Percentiles rank a stretch among this genome's conserved stretches.
These are phyloP conservation scores for Metarhizium anisopliae DNA, from an alignment of 2,329 filamentous ascomycete genomes.

Conservation along the genomic window DNA sequence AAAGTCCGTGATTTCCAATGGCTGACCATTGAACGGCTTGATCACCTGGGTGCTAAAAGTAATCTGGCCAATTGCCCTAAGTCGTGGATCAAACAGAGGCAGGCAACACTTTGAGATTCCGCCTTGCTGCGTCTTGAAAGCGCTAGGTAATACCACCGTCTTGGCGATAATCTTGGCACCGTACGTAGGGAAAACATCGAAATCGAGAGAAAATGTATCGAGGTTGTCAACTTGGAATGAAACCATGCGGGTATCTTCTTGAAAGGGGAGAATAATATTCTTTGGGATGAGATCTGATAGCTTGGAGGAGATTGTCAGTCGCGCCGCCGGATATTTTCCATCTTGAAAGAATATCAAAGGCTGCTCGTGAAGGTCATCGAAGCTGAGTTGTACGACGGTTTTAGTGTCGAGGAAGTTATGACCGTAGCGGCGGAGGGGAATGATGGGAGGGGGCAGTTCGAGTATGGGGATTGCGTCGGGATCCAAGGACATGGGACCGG, in stretches of 20 bases:
- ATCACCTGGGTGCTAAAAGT: conserved; percentile 94
- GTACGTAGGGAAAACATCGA: conserved; percentile 95
- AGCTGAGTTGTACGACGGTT: conserved; percentile 87
- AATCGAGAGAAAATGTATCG: conserved; percentile 88
- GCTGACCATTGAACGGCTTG: conserved; percentile 86
- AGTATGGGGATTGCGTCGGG: conserved; percentile 85
- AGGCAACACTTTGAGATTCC: conserved; percentile 75
- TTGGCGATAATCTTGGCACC: conserved; percentile 96
- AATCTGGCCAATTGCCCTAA: conserved; percentile 87
- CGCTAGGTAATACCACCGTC: conserved; percentile 80
- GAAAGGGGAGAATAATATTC: conserved; percentile 89
- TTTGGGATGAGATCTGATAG: conserved; percentile 92
- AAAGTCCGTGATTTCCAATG: conserved; percentile 94
- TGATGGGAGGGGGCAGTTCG: conserved; percentile 89
- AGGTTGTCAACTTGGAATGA: conserved; percentile 95
- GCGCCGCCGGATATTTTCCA: conserved; percentile 89
- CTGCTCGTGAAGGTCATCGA: conserved; percentile 65
- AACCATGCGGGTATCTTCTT: conserved; percentile 87
- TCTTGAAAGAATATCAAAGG: conserved; percentile 95
- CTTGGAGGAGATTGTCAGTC: conserved; percentile 94
- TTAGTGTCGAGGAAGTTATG: conserved; percentile 99
- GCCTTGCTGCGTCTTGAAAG: conserved; percentile 61
- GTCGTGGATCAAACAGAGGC: conserved; percentile 83
- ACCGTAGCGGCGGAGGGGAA: conserved; percentile 86
- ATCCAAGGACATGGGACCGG: conserved; percentile 60